These are phyloP conservation scores for Lasiosphaeria hispida DNA, from an alignment of 495 filamentous ascomycete species.

Conservation along the genomic window DNA sequence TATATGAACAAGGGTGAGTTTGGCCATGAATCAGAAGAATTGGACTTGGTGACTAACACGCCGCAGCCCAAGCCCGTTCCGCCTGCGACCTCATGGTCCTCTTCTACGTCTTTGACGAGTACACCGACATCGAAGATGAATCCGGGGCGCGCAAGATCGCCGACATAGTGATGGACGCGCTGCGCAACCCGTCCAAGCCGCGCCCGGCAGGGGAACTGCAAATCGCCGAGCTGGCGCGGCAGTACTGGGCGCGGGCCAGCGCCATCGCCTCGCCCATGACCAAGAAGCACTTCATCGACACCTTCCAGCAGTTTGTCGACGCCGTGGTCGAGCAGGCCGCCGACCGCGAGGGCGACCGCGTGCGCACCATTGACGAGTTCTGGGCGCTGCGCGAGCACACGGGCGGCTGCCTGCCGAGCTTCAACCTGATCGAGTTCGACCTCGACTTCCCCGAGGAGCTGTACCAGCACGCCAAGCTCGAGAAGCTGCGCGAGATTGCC, in stretches of 20 bases:
- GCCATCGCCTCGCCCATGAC: conserved; percentile 6
- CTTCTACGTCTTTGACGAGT: conserved; percentile 14
- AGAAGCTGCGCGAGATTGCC: conserved; percentile 7
- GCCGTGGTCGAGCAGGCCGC: not conserved
- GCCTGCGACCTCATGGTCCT: conserved; percentile 12
- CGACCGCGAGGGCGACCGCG: not conserved
- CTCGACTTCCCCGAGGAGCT: conserved; percentile 14
- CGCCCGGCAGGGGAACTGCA: conserved; percentile 4
- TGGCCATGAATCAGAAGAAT: too few relatives aligned
- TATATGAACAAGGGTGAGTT: not conserved
- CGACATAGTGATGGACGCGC: conserved; percentile 11
- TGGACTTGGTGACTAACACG: not conserved
- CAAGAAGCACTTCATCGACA: conserved; percentile 6
- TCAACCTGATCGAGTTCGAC: not conserved
- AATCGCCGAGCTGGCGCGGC: conserved; percentile 13
- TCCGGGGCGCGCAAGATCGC: not conserved
- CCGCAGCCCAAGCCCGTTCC: not conserved
- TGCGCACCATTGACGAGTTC: conserved; percentile 7
- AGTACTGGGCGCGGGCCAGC: conserved; percentile 5
- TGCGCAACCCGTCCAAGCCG: conserved; percentile 12
- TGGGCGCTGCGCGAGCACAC: conserved; percentile 3
- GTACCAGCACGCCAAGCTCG: conserved; percentile 3
- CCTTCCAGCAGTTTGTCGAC: conserved; percentile 10
- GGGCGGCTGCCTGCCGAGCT: conserved; percentile 1
- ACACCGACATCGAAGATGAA: conserved; percentile 11